Percentiles rank a stretch among this genome's conserved stretches.
phyloP scores from a whole-genome alignment of 192 early-diverging fungal species.

The Oehlia diaphana region DNA sequence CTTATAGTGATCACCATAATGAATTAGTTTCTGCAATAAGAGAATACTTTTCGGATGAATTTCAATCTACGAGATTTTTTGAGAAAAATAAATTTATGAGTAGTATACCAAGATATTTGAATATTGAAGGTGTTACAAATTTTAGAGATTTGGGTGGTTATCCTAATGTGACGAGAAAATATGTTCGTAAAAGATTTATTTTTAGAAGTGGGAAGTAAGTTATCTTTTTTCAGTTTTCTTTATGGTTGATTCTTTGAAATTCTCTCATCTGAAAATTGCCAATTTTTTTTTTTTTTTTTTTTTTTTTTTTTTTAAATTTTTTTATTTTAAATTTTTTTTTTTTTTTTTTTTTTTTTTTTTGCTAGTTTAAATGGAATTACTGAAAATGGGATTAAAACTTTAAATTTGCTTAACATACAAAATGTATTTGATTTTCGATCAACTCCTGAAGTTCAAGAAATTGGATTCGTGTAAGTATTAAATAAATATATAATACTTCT shows the following conservation, averaged over 20 bases:
- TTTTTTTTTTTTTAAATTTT: not conserved
- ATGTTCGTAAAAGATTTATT: slow-evolving; percentile 42
- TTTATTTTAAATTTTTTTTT: no score
- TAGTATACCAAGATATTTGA: slow-evolving; percentile 41
- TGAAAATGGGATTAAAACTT: slow-evolving; percentile 39
- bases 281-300: not conserved
- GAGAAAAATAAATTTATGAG: not conserved
- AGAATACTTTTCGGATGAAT: slow-evolving; percentile 34
- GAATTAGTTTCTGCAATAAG: slow-evolving; percentile 32
- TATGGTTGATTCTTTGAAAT: not conserved
- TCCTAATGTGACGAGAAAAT: slow-evolving; percentile 16
- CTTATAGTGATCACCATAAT: slow-evolving; percentile 28
- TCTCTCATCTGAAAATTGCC: not conserved
- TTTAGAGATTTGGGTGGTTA: slow-evolving; percentile 51
- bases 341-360: not conserved
- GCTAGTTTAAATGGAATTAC: not conserved
- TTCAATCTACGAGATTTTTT: not conserved
- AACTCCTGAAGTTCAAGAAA: slow-evolving; percentile 46
- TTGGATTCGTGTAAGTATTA: slow-evolving; percentile 40
- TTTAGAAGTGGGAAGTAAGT: slow-evolving; percentile 47
- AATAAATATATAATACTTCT: not conserved
- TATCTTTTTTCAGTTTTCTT: not conserved
- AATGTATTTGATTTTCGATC: slow-evolving; percentile 59
- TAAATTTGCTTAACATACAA: slow-evolving; percentile 48
- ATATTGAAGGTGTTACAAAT: slow-evolving; percentile 45